A percentile compares a stretch with the other conserved stretches of the same genome.
Evolutionary conservation across 2,329 filamentous ascomycete species (phyloP).

Genomic region (Aspergillus caelatus): DNA sequence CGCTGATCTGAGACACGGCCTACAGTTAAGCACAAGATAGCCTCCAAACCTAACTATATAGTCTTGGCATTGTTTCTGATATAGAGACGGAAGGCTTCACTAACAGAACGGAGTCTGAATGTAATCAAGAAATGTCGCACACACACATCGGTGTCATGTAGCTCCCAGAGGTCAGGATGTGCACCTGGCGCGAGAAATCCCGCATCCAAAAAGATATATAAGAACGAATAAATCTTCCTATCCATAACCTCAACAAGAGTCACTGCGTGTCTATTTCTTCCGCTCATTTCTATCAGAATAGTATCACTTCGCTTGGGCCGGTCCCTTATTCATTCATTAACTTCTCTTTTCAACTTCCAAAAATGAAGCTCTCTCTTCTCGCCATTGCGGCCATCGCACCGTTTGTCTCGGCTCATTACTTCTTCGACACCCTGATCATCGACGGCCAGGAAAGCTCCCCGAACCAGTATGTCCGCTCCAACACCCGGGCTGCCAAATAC

Average conservation of each 20-base stretch:
- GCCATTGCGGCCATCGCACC: not conserved
- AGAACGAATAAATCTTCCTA: not conserved
- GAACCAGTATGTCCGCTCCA: slow-evolving; percentile 15
- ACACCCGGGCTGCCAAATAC: slow-evolving; percentile 14
- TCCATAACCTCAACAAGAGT: not conserved
- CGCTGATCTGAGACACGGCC: not conserved
- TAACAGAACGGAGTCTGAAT: not conserved
- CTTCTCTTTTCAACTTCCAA: not conserved
- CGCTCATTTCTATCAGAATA: not conserved
- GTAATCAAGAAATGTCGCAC: not conserved
- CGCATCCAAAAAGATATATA: not conserved
- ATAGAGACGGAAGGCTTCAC: not conserved
- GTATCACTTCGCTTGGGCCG: not conserved
- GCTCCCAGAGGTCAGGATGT: not conserved
- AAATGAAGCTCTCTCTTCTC: not conserved
- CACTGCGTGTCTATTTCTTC: not conserved
- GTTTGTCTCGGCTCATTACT: slow-evolving; percentile 12
- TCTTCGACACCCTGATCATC: slow-evolving; percentile 17
- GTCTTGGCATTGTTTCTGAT: not conserved
- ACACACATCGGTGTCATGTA: not conserved
- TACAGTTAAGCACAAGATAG: not conserved
- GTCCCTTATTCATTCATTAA: not conserved
- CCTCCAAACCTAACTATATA: not conserved
- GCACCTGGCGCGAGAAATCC: not conserved
- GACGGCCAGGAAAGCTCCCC: slow-evolving; percentile 11